phyloP scores from a whole-genome alignment of 768 basidiomycete species.

The Amyloporia xantha region DNA sequence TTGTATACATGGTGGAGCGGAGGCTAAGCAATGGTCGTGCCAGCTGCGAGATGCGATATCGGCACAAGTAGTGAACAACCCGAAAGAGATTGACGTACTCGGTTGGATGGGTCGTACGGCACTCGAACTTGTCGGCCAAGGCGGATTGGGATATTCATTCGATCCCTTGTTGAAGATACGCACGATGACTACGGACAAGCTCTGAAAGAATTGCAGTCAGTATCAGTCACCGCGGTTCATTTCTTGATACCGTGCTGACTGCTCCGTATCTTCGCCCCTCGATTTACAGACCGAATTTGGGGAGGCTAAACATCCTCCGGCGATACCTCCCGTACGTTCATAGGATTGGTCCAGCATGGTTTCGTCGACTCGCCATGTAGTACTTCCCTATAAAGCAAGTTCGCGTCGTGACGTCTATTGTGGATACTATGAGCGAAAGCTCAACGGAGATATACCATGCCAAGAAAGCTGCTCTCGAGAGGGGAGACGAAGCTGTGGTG shows the following conservation, averaged over 20 bases:
- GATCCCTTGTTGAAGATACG: slow-evolving; percentile 16
- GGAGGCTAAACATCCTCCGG: slow-evolving; percentile 7
- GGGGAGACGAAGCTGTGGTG: slow-evolving; percentile 24
- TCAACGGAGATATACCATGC: slow-evolving; percentile 30
- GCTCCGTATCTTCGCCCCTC: not conserved
- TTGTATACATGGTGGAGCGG: not conserved
- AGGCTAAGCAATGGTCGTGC: too few relatives aligned
- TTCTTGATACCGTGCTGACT: not conserved
- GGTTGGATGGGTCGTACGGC: slow-evolving; percentile 22
- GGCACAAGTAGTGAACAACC: slow-evolving; percentile 1
- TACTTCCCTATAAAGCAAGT: slow-evolving; percentile 27
- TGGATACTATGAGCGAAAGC: slow-evolving; percentile 29
- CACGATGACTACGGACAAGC: slow-evolving; percentile 19
- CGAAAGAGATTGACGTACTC: slow-evolving; percentile 17
- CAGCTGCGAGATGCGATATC: slow-evolving; percentile 18
- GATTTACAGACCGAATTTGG: not conserved
- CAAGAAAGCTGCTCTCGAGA: slow-evolving; percentile 30
- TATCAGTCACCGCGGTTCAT: not conserved
- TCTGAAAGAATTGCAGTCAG: slow-evolving; percentile 16
- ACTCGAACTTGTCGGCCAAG: slow-evolving; percentile 22
- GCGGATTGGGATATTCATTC: slow-evolving; percentile 21
- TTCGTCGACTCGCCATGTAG: slow-evolving; percentile 30
- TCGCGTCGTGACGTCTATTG: slow-evolving; percentile 27
- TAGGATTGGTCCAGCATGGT: slow-evolving; percentile 14
- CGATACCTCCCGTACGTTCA: slow-evolving; percentile 11